These are phyloP conservation scores for Pulveroboletus sp. DNA, from an alignment of 768 basidiomycete species.

Conservation along the genomic window DNA sequence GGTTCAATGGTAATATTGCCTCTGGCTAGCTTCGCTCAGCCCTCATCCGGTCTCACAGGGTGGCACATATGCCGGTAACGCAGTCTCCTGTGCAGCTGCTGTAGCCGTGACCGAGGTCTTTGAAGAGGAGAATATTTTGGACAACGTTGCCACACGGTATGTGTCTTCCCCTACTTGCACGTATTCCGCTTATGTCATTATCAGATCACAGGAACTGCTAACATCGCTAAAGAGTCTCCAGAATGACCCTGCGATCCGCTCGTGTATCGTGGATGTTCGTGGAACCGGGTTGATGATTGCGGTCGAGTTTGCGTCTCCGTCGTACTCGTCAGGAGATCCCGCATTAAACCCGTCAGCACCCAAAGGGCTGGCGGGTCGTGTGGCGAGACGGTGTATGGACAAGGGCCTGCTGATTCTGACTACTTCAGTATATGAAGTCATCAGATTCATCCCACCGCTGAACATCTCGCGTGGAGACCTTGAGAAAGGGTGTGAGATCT, in stretches of 20 bases:
- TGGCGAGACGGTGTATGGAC: conserved; percentile 78
- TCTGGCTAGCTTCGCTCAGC: not conserved
- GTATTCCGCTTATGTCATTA: conserved; percentile 1
- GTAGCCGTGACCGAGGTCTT: conserved; percentile 77
- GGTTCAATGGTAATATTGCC: conserved; percentile 64
- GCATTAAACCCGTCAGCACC: conserved; percentile 36
- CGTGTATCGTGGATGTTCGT: conserved; percentile 78
- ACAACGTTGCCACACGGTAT: conserved; percentile 73
- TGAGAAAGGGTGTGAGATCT: conserved; percentile 60
- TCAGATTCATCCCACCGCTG: conserved; percentile 91
- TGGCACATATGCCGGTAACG: conserved; percentile 90
- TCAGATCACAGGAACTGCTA: conserved; percentile 72
- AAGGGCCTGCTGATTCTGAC: conserved; percentile 85
- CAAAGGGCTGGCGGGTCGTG: conserved; percentile 58
- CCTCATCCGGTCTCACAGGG: conserved; percentile 42
- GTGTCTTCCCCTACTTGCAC: conserved; percentile 8
- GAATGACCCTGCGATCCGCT: conserved; percentile 45
- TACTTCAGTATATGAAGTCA: conserved; percentile 82
- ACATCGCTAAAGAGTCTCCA: conserved; percentile 53
- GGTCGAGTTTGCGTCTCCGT: conserved; percentile 69
- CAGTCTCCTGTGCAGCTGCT: conserved; percentile 89
- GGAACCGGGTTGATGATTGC: conserved; percentile 89
- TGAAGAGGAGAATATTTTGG: conserved; percentile 73
- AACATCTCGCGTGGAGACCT: conserved; percentile 77
- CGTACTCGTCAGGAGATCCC: conserved; percentile 50